Evolutionary conservation across 1,284 basidiomycete species (phyloP).

Genomic region (Heimioporus retisporus): DNA sequence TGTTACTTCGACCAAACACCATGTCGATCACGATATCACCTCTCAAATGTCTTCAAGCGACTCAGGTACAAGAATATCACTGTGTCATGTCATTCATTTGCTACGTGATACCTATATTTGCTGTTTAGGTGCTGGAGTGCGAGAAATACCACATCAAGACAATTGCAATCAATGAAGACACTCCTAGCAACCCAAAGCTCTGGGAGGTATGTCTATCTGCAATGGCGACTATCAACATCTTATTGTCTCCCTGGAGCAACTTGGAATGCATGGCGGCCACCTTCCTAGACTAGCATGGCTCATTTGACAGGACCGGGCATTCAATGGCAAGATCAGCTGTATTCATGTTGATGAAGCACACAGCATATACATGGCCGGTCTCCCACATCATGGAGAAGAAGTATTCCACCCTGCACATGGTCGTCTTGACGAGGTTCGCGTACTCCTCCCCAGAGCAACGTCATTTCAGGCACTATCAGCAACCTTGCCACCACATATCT

Average conservation of each 20-base stretch:
- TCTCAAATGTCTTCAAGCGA: neutral
- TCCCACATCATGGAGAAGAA: no score
- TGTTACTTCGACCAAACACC: neutral
- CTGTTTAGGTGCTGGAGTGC: neutral
- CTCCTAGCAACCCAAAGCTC: neutral
- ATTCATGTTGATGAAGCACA: no score
- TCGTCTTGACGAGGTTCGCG: no score
- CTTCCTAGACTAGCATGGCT: no score
- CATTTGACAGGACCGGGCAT: no score
- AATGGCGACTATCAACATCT: neutral
- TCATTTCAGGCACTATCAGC: neutral
- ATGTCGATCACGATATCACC: neutral
- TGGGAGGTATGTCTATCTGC: slow-evolving; percentile 13
- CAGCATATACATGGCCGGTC: no score
- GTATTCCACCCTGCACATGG: no score
- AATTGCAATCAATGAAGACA: slow-evolving; percentile 16
- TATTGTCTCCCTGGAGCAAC: no score
- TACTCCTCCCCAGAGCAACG: neutral
- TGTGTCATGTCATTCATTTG: neutral
- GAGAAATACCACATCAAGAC: neutral
- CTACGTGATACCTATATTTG: neutral
- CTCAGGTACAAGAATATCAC: slow-evolving; percentile 6
- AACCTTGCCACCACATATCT: neutral
- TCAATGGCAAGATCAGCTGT: no score
- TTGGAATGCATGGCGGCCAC: no score